Base-by-base conservation (phyloP, 305 asterid genomes). In the Andrographis paniculata region DNA sequence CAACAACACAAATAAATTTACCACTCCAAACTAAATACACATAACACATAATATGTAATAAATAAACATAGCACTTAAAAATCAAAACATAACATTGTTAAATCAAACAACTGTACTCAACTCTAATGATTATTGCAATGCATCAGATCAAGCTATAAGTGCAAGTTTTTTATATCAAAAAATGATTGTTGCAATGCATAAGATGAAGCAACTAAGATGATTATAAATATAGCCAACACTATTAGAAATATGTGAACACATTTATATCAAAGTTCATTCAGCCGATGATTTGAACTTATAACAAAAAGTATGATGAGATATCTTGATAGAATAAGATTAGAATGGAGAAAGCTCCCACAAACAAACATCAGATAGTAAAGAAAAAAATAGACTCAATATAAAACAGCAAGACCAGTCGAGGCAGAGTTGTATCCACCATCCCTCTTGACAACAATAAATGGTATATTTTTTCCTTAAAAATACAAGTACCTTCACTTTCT, bases 371-470 rank as follows among this genome's bases (percentile, higher is more conserved):
- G 20, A 16, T 49, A 24, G 48, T 39, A 27, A 14, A 5, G 24
- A 53, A 57, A 19, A 45, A 42, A 40, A 66, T n/a, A n/a, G n/a
- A 65, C 92, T 71, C 60, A 91, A 95, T 95, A 86, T 68, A 91
- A 58, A 51, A 94, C 93, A 37, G 95, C 56, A 66, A 91, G 91
- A 68, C 86, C 98, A 28, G 98, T 91, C 31, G 98, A 86, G 57
- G 98, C 91, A 53, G 85, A 91, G 68, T 86, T 91, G 71, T 36
- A 91, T 30, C 96, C 96, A 68, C 98, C 98, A 62, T 91, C 98
- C 44, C 61, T 80, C 79, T 91, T 86, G 64, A 86, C 83, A 56
- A 91, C 98, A 53, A 91, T 91, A 48, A 91, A 82, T 27, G 98
- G 96, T 37, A 75, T 75, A 5, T 62, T 66, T 68, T 78, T 72